phyloP scores from a whole-genome alignment of 2,329 filamentous ascomycete species.

The Alternaria infectoria region DNA sequence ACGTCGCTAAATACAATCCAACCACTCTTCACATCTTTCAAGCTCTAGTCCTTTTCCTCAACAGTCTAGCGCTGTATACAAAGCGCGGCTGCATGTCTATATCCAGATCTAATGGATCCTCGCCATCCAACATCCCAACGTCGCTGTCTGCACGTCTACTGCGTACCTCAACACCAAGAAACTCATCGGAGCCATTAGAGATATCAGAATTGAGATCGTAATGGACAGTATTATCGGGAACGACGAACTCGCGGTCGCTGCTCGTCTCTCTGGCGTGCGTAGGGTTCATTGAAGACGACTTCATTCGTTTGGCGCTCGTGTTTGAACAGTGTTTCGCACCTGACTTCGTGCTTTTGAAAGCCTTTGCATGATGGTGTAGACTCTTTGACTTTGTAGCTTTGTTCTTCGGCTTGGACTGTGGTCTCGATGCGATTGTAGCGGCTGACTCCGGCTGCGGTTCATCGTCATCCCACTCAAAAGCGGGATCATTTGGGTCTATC shows the following conservation, averaged over 20 bases:
- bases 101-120: slow-evolving; percentile 9
- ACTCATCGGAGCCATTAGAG: background rate
- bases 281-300: background rate
- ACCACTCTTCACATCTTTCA: background rate
- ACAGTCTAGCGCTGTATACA: slow-evolving; percentile 8
- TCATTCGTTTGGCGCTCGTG: background rate
- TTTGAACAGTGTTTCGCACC: background rate
- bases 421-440: background rate
- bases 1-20: background rate
- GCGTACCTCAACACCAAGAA: background rate
- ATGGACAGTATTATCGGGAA: background rate
- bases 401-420: background rate
- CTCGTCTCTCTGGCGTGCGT: slow-evolving; percentile 5
- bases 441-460: background rate
- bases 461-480: slow-evolving; percentile 21
- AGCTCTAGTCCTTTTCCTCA: background rate
- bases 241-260: slow-evolving; percentile 6
- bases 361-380: background rate
- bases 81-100: slow-evolving; percentile 19
- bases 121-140: background rate
- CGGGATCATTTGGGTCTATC: slow-evolving; percentile 19
- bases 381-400: background rate
- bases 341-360: background rate
- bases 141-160: background rate
- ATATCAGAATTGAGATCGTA: background rate